These are phyloP conservation scores for Leonotis leonurus DNA, from an alignment of 257 asterid species.

Conservation along the genomic window DNA sequence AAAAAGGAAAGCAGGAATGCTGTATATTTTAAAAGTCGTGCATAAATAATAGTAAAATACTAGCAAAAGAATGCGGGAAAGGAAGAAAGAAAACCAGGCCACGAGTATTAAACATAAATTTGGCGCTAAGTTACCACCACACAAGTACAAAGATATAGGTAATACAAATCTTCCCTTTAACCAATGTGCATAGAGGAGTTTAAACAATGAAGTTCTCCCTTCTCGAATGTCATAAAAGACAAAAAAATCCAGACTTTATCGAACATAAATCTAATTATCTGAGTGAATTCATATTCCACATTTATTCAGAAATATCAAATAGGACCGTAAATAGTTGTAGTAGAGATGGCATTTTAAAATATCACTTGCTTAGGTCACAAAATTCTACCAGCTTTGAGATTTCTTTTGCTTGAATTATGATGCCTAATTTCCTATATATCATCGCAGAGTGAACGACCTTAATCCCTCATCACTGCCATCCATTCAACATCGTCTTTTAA, in stretches of 20 bases:
- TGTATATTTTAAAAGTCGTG: not conserved
- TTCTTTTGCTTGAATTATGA: not conserved
- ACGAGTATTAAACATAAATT: not conserved
- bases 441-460: not conserved
- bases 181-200: conserved; percentile 1
- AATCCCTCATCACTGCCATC: not conserved
- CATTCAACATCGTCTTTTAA: not conserved
- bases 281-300: not conserved
- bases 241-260: not conserved
- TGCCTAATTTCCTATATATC: not conserved
- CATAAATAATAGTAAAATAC: not conserved
- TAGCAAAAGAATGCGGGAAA: not conserved
- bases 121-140: not conserved
- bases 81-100: not conserved
- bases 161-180: not conserved
- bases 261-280: not conserved
- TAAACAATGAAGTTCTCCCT: not conserved
- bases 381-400: not conserved
- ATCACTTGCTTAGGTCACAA: not conserved
- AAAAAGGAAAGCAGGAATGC: conserved; percentile 5
- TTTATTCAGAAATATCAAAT: not conserved
- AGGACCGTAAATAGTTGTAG: not conserved
- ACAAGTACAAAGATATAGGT: not conserved
- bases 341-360: not conserved
- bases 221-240: not conserved